Evolutionary conservation across 495 filamentous ascomycete species (phyloP).

Genomic region (Usnea hakonensis): DNA sequence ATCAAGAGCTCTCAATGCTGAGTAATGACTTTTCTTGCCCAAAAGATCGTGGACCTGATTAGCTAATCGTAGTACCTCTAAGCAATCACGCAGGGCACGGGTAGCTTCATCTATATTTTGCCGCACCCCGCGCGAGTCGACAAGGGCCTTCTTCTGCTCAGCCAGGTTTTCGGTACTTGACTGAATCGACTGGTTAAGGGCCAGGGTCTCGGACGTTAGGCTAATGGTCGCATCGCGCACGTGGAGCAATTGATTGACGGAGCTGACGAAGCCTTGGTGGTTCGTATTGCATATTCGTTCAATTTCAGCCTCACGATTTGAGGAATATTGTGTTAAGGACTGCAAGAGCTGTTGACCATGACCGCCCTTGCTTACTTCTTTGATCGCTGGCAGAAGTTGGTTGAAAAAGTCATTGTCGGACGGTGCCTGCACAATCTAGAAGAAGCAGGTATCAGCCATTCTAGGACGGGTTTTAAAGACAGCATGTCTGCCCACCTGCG

Average conservation of each 20-base stretch:
- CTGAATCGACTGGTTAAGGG: conserved; percentile 90
- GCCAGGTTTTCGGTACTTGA: conserved; percentile 90
- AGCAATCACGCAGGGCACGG: conserved; percentile 77
- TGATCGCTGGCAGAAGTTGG: conserved; percentile 85
- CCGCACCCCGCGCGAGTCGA: conserved; percentile 83
- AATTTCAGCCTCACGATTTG: conserved; percentile 82
- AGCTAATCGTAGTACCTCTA: conserved; percentile 84
- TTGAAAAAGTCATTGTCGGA: conserved; percentile 92
- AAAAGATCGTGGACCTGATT: conserved; percentile 93
- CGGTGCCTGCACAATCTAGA: conserved; percentile 79
- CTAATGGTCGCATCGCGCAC: conserved; percentile 82
- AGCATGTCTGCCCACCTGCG: conserved; percentile 12
- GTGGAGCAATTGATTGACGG: conserved; percentile 83
- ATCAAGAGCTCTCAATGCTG: conserved; percentile 84
- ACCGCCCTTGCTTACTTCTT: conserved; percentile 74
- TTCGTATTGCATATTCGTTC: conserved; percentile 91
- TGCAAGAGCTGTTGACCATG: conserved; percentile 67
- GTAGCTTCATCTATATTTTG: conserved; percentile 95
- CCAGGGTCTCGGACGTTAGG: conserved; percentile 83
- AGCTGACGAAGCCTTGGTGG: conserved; percentile 90
- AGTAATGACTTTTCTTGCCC: conserved; percentile 88
- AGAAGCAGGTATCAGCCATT: background rate
- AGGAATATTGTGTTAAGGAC: conserved; percentile 69
- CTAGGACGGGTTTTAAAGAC: too few relatives aligned
- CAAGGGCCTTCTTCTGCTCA: conserved; percentile 86